These are phyloP conservation scores for Byssochlamys sp. DNA, from an alignment of 2,329 filamentous ascomycete species.

Conservation along the genomic window DNA sequence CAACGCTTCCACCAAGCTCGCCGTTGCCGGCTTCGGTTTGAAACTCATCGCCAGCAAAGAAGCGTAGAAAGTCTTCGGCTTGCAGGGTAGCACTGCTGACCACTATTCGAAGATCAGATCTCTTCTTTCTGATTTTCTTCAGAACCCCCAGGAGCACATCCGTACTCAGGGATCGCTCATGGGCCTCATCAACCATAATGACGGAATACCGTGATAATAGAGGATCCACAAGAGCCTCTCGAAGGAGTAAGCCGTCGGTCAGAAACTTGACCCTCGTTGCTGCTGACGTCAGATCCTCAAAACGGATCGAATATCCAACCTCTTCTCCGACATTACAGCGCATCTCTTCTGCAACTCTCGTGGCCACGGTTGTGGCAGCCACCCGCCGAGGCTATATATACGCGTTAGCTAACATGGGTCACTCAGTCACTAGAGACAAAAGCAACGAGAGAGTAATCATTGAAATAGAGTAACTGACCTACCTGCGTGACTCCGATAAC, in stretches of 20 bases:
- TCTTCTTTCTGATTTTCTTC: slow-evolving; percentile 75
- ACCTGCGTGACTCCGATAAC: slow-evolving; percentile 84
- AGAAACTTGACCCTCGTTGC: slow-evolving; percentile 86
- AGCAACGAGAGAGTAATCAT: slow-evolving; percentile 10
- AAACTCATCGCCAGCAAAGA: slow-evolving; percentile 53
- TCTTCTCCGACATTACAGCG: slow-evolving; percentile 79
- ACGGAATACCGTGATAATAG: slow-evolving; percentile 83
- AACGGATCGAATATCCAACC: slow-evolving; percentile 81
- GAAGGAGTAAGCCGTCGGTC: slow-evolving; percentile 81
- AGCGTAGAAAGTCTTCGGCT: slow-evolving; percentile 72
- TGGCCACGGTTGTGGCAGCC: slow-evolving; percentile 79
- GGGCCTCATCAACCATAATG: slow-evolving; percentile 95
- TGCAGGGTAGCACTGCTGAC: slow-evolving; percentile 90
- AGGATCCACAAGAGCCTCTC: slow-evolving; percentile 88
- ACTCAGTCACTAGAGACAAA: not conserved
- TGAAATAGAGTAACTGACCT: slow-evolving; percentile 23
- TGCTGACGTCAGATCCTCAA: slow-evolving; percentile 83
- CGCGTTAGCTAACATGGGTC: slow-evolving; percentile 2
- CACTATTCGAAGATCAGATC: slow-evolving; percentile 74
- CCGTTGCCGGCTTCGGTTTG: slow-evolving; percentile 24
- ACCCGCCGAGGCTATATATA: slow-evolving; percentile 66
- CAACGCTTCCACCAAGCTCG: slow-evolving; percentile 35
- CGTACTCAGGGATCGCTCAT: slow-evolving; percentile 85
- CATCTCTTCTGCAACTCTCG: slow-evolving; percentile 81
- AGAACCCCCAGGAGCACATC: slow-evolving; percentile 81